Percentiles rank a stretch among this genome's conserved stretches.
These are phyloP conservation scores for Aureobasidium musti DNA, from an alignment of 2,329 filamentous ascomycete species.

Conservation along the genomic window DNA sequence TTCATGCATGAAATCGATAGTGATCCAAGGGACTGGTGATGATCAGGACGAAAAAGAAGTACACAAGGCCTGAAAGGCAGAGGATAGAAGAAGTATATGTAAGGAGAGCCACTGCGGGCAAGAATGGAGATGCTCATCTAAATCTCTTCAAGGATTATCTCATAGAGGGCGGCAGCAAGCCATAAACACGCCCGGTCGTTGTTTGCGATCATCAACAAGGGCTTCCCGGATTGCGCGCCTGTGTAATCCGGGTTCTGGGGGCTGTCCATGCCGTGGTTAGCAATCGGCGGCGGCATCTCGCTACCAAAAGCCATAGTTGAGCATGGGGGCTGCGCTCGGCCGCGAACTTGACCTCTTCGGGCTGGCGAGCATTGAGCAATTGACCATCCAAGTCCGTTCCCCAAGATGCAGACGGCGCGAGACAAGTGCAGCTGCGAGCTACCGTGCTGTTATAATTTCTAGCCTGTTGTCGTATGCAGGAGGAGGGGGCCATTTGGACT, in stretches of 20 bases:
- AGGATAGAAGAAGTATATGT: slow-evolving; percentile 24
- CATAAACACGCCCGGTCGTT: slow-evolving; percentile 27
- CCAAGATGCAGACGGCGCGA: slow-evolving; percentile 5
- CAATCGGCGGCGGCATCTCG: slow-evolving; percentile 25
- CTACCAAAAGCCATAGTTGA: slow-evolving; percentile 25
- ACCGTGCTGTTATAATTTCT: slow-evolving; percentile 12
- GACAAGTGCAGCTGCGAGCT: slow-evolving; percentile 18
- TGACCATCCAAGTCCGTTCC: slow-evolving; percentile 6
- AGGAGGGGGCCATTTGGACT: slow-evolving; percentile 5
- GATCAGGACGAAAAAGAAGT: slow-evolving; percentile 17
- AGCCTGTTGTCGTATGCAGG: slow-evolving; percentile 16
- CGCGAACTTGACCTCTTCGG: slow-evolving; percentile 25
- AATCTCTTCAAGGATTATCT: slow-evolving; percentile 21
- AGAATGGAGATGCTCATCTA: slow-evolving; percentile 9
- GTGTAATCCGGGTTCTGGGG: slow-evolving; percentile 29
- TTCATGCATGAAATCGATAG: slow-evolving; percentile 29
- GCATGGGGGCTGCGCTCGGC: slow-evolving; percentile 27
- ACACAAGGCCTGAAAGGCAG: slow-evolving; percentile 18
- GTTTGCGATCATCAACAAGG: slow-evolving; percentile 27
- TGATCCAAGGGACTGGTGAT: slow-evolving; percentile 15
- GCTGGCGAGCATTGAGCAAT: slow-evolving; percentile 20
- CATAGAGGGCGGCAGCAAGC: slow-evolving; percentile 17
- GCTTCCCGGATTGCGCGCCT: slow-evolving; percentile 25
- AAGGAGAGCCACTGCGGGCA: slow-evolving; percentile 12
- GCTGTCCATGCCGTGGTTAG: slow-evolving; percentile 25